phyloP scores from a whole-genome alignment of 2,329 filamentous ascomycete genomes.

The Lecanicillium sp. region DNA sequence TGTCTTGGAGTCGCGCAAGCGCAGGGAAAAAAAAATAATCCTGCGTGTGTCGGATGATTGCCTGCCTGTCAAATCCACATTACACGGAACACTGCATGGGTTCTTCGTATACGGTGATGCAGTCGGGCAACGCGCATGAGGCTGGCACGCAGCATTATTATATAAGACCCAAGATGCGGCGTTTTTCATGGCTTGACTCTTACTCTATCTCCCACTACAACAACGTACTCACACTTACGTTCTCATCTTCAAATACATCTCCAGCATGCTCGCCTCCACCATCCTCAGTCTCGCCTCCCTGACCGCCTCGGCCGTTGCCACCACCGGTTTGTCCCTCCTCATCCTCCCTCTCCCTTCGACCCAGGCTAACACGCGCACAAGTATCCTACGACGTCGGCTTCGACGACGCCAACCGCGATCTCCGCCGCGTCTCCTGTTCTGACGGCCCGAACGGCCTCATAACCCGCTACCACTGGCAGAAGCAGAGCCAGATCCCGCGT shows the following conservation, averaged over 20 bases:
- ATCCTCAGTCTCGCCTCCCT: constrained; percentile 34
- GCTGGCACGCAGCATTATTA: no score
- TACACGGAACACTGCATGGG: neutral
- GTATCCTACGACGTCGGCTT: constrained; percentile 71
- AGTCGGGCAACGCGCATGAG: no score
- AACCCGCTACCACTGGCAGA: constrained; percentile 53
- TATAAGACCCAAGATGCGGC: no score
- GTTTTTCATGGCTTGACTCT: no score
- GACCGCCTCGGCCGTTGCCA: constrained; percentile 32
- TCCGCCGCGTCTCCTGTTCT: constrained; percentile 58
- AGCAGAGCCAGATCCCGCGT: constrained; percentile 41
- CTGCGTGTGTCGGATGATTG: no score
- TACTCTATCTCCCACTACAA: no score
- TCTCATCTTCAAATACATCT: no score
- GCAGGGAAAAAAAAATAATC: neutral
- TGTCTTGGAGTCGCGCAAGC: neutral
- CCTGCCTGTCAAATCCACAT: no score
- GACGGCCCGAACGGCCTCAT: constrained; percentile 63
- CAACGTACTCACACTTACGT: no score
- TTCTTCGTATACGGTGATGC: neutral
- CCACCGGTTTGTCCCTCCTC: constrained; percentile 23
- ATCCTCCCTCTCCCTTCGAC: neutral
- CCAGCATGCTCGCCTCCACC: constrained; percentile 40
- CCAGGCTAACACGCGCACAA: constrained; percentile 19
- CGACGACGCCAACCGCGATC: constrained; percentile 51